These are phyloP conservation scores for Cubamyces sp. DNA, from an alignment of 768 basidiomycete genomes.

Conservation along the genomic window DNA sequence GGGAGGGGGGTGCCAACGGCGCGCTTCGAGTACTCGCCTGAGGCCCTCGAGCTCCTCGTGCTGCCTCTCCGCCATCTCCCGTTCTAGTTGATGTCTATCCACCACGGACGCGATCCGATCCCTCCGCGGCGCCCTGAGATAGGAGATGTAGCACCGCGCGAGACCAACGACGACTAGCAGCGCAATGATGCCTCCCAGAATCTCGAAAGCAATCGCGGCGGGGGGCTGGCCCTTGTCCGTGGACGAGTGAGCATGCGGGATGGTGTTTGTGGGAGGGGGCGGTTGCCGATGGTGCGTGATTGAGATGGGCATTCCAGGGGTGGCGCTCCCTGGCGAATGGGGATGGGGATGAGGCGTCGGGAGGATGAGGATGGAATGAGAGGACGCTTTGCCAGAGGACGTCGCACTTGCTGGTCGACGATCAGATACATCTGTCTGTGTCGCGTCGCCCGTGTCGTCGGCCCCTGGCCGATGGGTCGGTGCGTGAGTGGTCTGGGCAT, in stretches of 20 bases:
- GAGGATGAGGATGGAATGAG: conserved; percentile 15
- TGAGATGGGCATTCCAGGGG: conserved; percentile 5
- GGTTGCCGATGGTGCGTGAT: conserved; percentile 12
- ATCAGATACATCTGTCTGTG: conserved; percentile 1
- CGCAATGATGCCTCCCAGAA: conserved; percentile 46
- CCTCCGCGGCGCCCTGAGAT: conserved; percentile 47
- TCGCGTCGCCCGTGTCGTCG: conserved; percentile 6
- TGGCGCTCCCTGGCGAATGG: conserved; percentile 3
- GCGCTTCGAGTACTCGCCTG: conserved; percentile 27
- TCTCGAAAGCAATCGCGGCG: conserved; percentile 49
- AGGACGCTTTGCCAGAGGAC: background rate
- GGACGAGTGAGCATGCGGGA: conserved; percentile 13
- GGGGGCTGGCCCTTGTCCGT: conserved; percentile 26
- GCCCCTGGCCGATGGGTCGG: background rate
- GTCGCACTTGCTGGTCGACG: background rate
- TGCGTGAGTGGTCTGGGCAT: conserved; percentile 1
- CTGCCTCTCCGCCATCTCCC: conserved; percentile 54
- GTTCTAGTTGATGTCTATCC: conserved; percentile 50
- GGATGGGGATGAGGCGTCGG: conserved; percentile 7
- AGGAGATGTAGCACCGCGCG: conserved; percentile 48
- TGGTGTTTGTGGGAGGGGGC: conserved; percentile 6
- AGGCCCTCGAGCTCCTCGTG: conserved; percentile 38
- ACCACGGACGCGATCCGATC: conserved; percentile 49
- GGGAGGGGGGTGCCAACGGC: conserved; percentile 45
- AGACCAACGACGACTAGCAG: conserved; percentile 41